Evolutionary conservation across 306 rosid species (phyloP), one percentile per base, ranked within the genome.

Genomic region (Pyrus pyrifolia): DNA sequence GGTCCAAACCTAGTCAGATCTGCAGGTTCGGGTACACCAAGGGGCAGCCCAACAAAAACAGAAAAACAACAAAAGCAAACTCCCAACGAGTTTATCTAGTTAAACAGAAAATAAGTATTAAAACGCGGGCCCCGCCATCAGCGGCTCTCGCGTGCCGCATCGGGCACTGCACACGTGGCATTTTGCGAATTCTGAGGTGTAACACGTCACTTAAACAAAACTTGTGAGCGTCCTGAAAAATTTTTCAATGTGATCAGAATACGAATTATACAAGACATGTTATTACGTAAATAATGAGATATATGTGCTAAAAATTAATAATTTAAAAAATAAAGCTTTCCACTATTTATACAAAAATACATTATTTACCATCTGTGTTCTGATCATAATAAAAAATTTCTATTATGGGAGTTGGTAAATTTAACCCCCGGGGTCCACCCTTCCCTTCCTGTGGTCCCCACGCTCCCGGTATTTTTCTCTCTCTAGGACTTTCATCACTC

Each of bases 121-220:
- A 6, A 8, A 53, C 15, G 73, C 33, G 79, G 98, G 94, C 12
- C 90, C 97, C 91, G 73, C 81, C 68, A 13, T 22, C 75, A 82
- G 85, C 93, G 95, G 89, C 87, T 89, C 90, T 87, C 88, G 86
- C 88, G 86, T 89, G 93, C 96, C 97, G 94, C 97, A 88, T 85
- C 87, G 91, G 55, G 35, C n/a, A 73, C 4, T 44, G 76, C 68
- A 74, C 89, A 90, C 96, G 97, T 95, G 98, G 81, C 87, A 33
- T 2, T 21, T 19, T 3, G 4, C 38, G 53, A 76, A 74, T 80
- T 68, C 83, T 83, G 74, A 78, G 89, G 85, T 89, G 94, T 86
- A 15, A 84, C 72, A 25, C 65, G 17, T 70, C 75, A 64, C 74
- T 58, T 4, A 3, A 44, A 51, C 0, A 17, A 7, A 25, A 40